phyloP scores from a whole-genome alignment of 2,329 filamentous ascomycete species.

The Orbilia quercus region DNA sequence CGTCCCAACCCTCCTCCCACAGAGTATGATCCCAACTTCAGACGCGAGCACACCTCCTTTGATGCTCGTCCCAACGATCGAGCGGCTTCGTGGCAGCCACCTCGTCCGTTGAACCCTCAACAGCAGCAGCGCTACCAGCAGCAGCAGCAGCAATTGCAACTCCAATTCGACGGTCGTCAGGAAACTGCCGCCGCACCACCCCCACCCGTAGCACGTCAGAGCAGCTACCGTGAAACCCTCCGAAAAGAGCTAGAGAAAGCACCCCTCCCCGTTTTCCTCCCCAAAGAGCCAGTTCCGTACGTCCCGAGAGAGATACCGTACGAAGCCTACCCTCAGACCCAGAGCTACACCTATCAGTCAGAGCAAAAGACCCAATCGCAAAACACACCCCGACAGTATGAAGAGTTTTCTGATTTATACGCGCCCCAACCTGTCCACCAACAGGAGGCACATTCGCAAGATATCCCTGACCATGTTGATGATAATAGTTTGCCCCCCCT shows the following conservation, averaged over 20 bases:
- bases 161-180: too few relatives aligned
- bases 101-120: constrained; percentile 62
- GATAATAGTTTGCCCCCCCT: constrained; percentile 50
- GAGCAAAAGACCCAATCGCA: constrained; percentile 44
- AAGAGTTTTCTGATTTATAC: constrained; percentile 23
- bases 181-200: neutral
- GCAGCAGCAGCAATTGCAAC: constrained; percentile 62
- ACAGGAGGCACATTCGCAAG: constrained; percentile 51
- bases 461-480: constrained; percentile 55
- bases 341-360: constrained; percentile 59
- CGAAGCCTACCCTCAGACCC: constrained; percentile 58
- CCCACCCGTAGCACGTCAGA: too few relatives aligned
- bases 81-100: constrained; percentile 31
- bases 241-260: neutral
- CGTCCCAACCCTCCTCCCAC: constrained; percentile 39
- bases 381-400: constrained; percentile 1
- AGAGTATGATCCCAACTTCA: constrained; percentile 54
- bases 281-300: constrained; percentile 52
- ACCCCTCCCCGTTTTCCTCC: constrained; percentile 30
- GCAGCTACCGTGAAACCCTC: too few relatives aligned
- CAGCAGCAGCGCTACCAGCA: constrained; percentile 60
- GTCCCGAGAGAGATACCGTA: constrained; percentile 51
- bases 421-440: constrained; percentile 27
- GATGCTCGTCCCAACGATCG: constrained; percentile 58
- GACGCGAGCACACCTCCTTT: constrained; percentile 46